Base-by-base conservation (phyloP, 1,284 basidiomycete genomes). In the Ustilago curta region DNA sequence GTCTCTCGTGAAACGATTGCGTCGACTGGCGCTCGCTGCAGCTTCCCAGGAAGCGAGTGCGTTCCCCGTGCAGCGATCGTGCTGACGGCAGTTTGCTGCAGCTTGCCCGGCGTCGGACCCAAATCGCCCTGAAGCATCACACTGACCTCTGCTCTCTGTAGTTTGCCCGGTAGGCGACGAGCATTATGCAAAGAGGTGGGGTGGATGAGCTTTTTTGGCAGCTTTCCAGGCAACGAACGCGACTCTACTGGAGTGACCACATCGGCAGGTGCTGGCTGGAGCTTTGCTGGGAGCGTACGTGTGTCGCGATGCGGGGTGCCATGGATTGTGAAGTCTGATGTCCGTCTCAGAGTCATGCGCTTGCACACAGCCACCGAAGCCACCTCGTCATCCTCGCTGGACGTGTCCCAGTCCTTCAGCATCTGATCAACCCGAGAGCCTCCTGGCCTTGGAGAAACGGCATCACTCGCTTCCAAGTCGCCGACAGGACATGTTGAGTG, bases 341-440 rank as follows among this genome's bases (percentile, higher is more conserved):
- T 56, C 8, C 68, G 68, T 48, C 40, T 47, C 21, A 70, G 52
- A 2, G 57, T 59, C 57, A 70, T 48, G 7, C 68, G 61, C 35
- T 49, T 48, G 53, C 48, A 50, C 0, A 52, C 50, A 2, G 61
- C 29, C 9, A 70, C 68, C 5, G 68, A 64, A 1, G 68, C 61
- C 3, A 64, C 53, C 14, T 70, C 68, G 3, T 59, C 68, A 4
- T 64, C 68, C 1, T 70, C 61, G 31, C 61, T 58, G 4, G 45
- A 32, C 5, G 25, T 12, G 19, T 57, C 43, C 68, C 56, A 70
- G 2, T 55, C 40, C 55, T 49, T 49, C 16, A 58, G 40, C 49
- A 49, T 39, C 21, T 23, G 44, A 18, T 40, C 31, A 2, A 62
- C 55, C 9, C 23, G 50, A 5, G 49, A 29, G 23, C 23, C 53